Evolutionary conservation across 2,329 filamentous ascomycete species (phyloP).

Genomic region (Verticillium zaregamsianum): DNA sequence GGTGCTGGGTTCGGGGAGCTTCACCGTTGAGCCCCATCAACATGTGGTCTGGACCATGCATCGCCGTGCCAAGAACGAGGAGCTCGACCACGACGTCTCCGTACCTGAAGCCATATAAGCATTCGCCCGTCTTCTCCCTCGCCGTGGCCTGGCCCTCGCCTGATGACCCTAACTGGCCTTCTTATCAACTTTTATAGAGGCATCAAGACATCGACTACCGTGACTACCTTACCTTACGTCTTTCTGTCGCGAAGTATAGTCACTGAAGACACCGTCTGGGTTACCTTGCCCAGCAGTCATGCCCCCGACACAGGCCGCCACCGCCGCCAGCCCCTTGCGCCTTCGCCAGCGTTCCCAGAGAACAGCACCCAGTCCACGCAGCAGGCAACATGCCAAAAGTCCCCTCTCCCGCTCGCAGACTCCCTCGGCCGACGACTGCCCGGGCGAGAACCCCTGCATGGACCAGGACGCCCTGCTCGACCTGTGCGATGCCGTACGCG

Average conservation of each 20-base stretch:
- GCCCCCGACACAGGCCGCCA: slow-evolving; percentile 9
- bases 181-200: no score
- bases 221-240: no score
- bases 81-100: background rate
- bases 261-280: no score
- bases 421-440: slow-evolving; percentile 3
- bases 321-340: slow-evolving; percentile 1
- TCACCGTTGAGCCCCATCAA: background rate
- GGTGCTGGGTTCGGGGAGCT: background rate
- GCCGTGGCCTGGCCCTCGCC: no score
- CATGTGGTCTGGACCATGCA: background rate
- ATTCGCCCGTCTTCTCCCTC: background rate
- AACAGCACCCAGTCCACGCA: background rate
- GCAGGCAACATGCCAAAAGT: slow-evolving; percentile 1
- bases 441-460: background rate
- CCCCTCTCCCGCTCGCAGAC: background rate
- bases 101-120: background rate
- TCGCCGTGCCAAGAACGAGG: background rate
- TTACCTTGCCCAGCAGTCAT: background rate
- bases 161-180: background rate
- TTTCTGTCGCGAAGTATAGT: no score
- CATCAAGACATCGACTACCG: no score
- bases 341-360: background rate
- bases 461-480: slow-evolving; percentile 22
- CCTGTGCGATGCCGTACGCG: slow-evolving; percentile 38